A percentile compares a stretch with the other conserved stretches of the same genome.
phyloP scores from a whole-genome alignment of 2,329 filamentous ascomycete genomes.

The Aspergillus sp. region DNA sequence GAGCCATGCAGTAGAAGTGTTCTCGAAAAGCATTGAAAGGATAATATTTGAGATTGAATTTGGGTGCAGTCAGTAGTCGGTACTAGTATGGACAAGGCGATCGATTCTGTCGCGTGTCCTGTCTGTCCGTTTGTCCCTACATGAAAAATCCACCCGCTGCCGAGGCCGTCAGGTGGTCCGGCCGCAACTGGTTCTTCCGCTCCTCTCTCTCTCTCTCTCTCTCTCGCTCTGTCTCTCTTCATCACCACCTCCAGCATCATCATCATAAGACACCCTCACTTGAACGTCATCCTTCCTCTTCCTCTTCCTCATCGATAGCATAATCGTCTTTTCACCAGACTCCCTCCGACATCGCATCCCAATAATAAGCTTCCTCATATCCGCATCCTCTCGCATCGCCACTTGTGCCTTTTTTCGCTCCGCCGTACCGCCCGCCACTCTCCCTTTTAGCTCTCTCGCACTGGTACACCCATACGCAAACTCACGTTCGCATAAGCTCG shows the following conservation, averaged over 20 bases:
- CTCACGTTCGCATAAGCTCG: neutral
- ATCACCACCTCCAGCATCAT: conserved; percentile 4
- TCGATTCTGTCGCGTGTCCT: too few relatives aligned
- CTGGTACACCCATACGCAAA: too few relatives aligned
- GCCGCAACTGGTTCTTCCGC: conserved; percentile 6
- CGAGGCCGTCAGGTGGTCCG: conserved; percentile 27
- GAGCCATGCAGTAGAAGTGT: too few relatives aligned
- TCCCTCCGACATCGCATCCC: neutral
- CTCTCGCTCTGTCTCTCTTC: neutral
- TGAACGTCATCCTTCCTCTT: conserved; percentile 13
- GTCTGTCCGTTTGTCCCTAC: too few relatives aligned
- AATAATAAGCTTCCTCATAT: conserved; percentile 11
- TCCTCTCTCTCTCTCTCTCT: conserved; percentile 1
- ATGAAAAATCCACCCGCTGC: conserved; percentile 6
- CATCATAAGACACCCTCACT: neutral
- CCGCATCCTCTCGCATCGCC: conserved; percentile 7
- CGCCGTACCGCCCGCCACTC: too few relatives aligned
- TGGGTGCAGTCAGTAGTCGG: too few relatives aligned
- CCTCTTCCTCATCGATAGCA: conserved; percentile 11
- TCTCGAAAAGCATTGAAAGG: too few relatives aligned
- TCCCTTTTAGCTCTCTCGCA: too few relatives aligned
- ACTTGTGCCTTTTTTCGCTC: too few relatives aligned
- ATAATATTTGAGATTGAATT: too few relatives aligned
- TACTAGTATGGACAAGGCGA: too few relatives aligned
- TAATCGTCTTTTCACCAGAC: neutral